phyloP scores from a whole-genome alignment of 2,329 filamentous ascomycete species.

The Trichophyton equinum region DNA sequence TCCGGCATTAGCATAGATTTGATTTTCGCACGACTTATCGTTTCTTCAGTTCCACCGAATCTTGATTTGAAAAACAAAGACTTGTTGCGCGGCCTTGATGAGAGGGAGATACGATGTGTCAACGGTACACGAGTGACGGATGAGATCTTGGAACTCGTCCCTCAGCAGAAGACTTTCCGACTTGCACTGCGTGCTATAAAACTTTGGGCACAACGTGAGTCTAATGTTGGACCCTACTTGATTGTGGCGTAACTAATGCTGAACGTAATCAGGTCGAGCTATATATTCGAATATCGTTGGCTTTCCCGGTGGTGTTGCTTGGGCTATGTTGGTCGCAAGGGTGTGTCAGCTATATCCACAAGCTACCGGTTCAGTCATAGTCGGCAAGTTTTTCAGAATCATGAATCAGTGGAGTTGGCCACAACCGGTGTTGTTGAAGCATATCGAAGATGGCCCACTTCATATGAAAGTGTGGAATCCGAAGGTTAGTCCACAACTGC shows the following conservation, averaged over 20 bases:
- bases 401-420: slow-evolving; percentile 91
- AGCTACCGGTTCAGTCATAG: slow-evolving; percentile 74
- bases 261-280: slow-evolving; percentile 47
- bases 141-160: slow-evolving; percentile 78
- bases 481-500: slow-evolving; percentile 42
- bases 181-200: slow-evolving; percentile 86
- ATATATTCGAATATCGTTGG: slow-evolving; percentile 96
- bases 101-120: slow-evolving; percentile 73
- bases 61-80: slow-evolving; percentile 72
- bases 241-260: neutral
- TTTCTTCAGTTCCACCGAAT: slow-evolving; percentile 58
- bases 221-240: neutral
- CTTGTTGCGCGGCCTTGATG: slow-evolving; percentile 72
- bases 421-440: slow-evolving; percentile 78
- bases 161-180: slow-evolving; percentile 79
- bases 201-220: slow-evolving; percentile 71
- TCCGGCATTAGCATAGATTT: slow-evolving; percentile 87
- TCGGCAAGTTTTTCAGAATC: slow-evolving; percentile 88
- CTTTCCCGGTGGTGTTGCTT: slow-evolving; percentile 91
- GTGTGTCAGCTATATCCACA: slow-evolving; percentile 94
- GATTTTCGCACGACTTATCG: slow-evolving; percentile 66
- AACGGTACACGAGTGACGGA: slow-evolving; percentile 93
- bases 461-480: slow-evolving; percentile 91
- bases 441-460: slow-evolving; percentile 68
- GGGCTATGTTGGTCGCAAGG: slow-evolving; percentile 93